These are phyloP conservation scores for Xylaria sp. DNA, from an alignment of 2,329 filamentous ascomycete genomes.

Conservation along the genomic window DNA sequence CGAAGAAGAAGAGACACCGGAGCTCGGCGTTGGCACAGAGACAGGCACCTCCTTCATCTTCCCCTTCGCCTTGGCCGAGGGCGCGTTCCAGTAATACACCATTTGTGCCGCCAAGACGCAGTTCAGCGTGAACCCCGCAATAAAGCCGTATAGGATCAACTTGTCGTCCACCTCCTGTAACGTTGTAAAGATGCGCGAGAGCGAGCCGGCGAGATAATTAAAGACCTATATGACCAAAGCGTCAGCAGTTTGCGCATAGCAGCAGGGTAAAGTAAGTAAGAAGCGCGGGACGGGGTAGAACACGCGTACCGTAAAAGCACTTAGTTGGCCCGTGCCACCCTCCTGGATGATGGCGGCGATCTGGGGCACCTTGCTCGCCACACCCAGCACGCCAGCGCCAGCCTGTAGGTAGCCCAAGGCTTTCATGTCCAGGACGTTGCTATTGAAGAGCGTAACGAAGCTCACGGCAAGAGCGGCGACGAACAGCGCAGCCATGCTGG, in stretches of 20 bases:
- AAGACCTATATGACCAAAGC: conserved; percentile 71
- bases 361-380: conserved; percentile 93
- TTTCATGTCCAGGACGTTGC: conserved; percentile 67
- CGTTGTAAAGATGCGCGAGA: conserved; percentile 96
- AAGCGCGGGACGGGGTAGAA: not conserved
- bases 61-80: conserved; percentile 50
- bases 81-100: conserved; percentile 92
- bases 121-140: conserved; percentile 91
- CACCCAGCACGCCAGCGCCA: conserved; percentile 78
- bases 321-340: conserved; percentile 92
- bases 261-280: not conserved
- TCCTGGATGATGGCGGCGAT: conserved; percentile 84
- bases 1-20: conserved; percentile 38
- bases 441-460: conserved; percentile 72
- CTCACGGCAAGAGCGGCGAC: conserved; percentile 75
- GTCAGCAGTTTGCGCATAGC: conserved; percentile 20
- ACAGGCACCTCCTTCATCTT: conserved; percentile 46
- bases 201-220: conserved; percentile 93
- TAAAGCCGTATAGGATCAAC: conserved; percentile 92
- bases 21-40: conserved; percentile 31
- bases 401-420: conserved; percentile 79
- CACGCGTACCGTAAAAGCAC: conserved; percentile 83
- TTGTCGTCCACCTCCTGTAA: conserved; percentile 97
- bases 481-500: conserved; percentile 73
- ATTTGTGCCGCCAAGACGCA: conserved; percentile 86